phyloP scores from a whole-genome alignment of 2,329 filamentous ascomycete genomes.

The Metarhizium anisopliae region DNA sequence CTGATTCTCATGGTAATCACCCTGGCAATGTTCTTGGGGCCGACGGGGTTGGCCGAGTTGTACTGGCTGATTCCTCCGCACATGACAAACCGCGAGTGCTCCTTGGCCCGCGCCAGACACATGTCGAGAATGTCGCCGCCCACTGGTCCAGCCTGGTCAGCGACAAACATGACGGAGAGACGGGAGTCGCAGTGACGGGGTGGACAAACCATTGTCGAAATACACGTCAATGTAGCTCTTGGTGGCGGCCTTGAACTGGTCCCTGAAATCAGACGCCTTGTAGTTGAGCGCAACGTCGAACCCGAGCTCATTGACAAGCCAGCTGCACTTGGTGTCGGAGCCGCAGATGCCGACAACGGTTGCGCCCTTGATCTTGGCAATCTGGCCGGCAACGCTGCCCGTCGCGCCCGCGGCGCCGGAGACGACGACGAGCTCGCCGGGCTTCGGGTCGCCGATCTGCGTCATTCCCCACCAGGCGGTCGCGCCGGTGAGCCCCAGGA shows the following conservation, averaged over 20 bases:
- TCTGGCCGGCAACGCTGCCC: slow-evolving; percentile 67
- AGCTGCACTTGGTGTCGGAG: slow-evolving; percentile 56
- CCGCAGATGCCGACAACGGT: slow-evolving; percentile 58
- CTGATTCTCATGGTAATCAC: slow-evolving; percentile 46
- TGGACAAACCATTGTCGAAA: slow-evolving; percentile 51
- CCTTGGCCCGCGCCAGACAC: slow-evolving; percentile 54
- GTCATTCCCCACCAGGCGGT: slow-evolving; percentile 71
- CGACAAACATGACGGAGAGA: neutral
- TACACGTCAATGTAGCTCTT: slow-evolving; percentile 56
- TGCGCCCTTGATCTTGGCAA: slow-evolving; percentile 62
- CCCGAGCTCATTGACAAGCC: slow-evolving; percentile 54
- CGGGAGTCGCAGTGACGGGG: neutral
- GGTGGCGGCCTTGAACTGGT: slow-evolving; percentile 52
- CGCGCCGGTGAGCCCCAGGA: slow-evolving; percentile 57
- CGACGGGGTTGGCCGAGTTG: slow-evolving; percentile 46
- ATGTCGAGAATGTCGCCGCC: slow-evolving; percentile 63
- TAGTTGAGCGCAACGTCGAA: slow-evolving; percentile 63
- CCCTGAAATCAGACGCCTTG: slow-evolving; percentile 52
- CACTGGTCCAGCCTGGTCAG: slow-evolving; percentile 28
- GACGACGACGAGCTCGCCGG: slow-evolving; percentile 68
- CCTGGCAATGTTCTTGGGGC: slow-evolving; percentile 46
- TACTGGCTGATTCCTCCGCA: slow-evolving; percentile 66
- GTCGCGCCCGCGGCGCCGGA: slow-evolving; percentile 72
- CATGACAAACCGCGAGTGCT: slow-evolving; percentile 57
- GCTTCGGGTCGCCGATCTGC: slow-evolving; percentile 57